These are phyloP conservation scores for Saccharomycopsis microspora DNA, from an alignment of 805 yeast genomes.

Conservation along the genomic window DNA sequence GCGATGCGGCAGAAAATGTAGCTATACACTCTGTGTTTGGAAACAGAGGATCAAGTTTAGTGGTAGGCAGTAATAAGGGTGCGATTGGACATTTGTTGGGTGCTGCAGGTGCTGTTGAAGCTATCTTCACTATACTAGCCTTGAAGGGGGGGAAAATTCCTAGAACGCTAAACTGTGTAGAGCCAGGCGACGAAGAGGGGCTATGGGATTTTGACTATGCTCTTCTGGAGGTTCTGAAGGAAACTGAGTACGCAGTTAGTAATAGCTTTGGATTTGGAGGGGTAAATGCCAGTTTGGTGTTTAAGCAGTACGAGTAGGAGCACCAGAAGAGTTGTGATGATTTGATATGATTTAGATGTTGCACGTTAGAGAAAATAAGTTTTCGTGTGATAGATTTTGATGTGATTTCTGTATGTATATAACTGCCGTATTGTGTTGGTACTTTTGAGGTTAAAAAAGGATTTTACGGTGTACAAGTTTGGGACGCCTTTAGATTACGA, in stretches of 20 bases:
- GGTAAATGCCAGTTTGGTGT: constrained; percentile 68
- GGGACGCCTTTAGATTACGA: no score
- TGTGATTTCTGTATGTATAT: no score
- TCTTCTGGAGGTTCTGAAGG: constrained; percentile 32
- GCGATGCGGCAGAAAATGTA: constrained; percentile 77
- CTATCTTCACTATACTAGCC: constrained; percentile 67
- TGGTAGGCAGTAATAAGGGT: constrained; percentile 79
- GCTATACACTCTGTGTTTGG: constrained; percentile 55
- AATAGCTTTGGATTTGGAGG: constrained; percentile 99
- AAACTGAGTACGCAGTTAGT: constrained; percentile 51
- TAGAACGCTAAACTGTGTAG: constrained; percentile 65
- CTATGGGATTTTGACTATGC: constrained; percentile 52
- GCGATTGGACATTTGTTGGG: constrained; percentile 91
- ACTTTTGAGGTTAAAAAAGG: no score
- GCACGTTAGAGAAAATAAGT: no score
- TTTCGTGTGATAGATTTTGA: no score
- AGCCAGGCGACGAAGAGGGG: constrained; percentile 33
- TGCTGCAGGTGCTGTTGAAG: constrained; percentile 93
- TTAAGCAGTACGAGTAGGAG: constrained; percentile 20
- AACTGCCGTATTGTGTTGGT: no score
- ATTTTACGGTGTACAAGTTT: no score
- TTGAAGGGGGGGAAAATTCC: constrained; percentile 50
- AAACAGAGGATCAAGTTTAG: constrained; percentile 26
- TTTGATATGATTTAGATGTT: no score
- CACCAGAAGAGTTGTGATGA: no score